phyloP scores from a whole-genome alignment of 2,329 filamentous ascomycete species.

The Ambrosiella cleistominuta region DNA sequence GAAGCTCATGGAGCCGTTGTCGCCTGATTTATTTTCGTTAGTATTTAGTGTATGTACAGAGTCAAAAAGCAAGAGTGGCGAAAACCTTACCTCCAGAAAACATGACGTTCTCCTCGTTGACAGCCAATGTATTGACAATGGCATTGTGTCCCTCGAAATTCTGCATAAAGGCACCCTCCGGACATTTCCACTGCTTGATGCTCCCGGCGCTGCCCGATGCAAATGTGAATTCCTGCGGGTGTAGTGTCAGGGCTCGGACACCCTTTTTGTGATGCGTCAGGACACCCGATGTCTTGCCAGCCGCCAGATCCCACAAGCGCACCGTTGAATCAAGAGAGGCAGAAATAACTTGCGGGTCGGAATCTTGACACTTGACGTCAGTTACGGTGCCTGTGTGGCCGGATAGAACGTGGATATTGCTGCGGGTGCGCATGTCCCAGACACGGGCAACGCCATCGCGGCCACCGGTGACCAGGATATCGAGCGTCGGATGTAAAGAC shows the following conservation, averaged over 20 bases:
- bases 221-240: conserved; percentile 92
- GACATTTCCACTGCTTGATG: conserved; percentile 99
- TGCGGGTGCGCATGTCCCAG: conserved; percentile 96
- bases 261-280: conserved; percentile 98
- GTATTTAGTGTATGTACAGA: no score
- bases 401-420: conserved; percentile 82
- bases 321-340: conserved; percentile 86
- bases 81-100: conserved; percentile 55
- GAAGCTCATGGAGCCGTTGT: conserved; percentile 92
- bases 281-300: conserved; percentile 89
- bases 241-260: conserved; percentile 64
- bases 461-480: conserved; percentile 86
- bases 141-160: conserved; percentile 95
- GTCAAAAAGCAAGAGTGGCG: neutral
- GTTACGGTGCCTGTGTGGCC: conserved; percentile 86
- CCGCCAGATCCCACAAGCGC: conserved; percentile 85
- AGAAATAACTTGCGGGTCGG: conserved; percentile 87
- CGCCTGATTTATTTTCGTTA: conserved; percentile 26
- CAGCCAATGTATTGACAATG: conserved; percentile 84
- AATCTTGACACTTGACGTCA: conserved; percentile 82
- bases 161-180: conserved; percentile 96
- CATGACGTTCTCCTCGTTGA: conserved; percentile 87
- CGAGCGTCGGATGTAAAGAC: conserved; percentile 80
- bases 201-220: conserved; percentile 78
- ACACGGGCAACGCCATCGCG: conserved; percentile 87